Conservation (phyloP, 2,329 filamentous ascomycete species). For the Fusarium mangiferae region DNA sequence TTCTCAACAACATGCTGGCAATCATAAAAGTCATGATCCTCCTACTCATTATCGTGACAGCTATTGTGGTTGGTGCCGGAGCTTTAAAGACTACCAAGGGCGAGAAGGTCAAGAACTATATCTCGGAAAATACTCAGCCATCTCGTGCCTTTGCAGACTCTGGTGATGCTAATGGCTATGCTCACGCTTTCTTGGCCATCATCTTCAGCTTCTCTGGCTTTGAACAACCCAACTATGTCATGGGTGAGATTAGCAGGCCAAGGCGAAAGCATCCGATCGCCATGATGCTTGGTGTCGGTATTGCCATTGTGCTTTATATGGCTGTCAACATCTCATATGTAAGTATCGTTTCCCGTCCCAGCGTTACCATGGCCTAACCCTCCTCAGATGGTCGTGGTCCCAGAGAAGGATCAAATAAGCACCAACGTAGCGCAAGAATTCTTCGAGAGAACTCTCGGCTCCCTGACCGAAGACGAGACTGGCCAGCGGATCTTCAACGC, state of each 20-base stretch:
- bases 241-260: constrained; percentile 49
- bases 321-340: constrained; percentile 53
- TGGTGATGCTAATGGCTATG: constrained; percentile 46
- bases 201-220: constrained; percentile 54
- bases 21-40: constrained; percentile 60
- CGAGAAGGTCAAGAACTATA: constrained; percentile 36
- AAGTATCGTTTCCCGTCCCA: neutral
- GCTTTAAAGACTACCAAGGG: constrained; percentile 30
- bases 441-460: constrained; percentile 48
- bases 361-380: neutral
- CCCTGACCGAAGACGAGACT: constrained; percentile 41
- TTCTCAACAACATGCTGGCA: constrained; percentile 62
- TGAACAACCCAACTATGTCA: constrained; percentile 53
- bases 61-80: constrained; percentile 47
- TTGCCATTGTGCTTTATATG: constrained; percentile 49
- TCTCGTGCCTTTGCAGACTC: constrained; percentile 41
- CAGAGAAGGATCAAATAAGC: constrained; percentile 8
- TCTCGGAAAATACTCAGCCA: constrained; percentile 42
- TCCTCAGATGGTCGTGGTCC: constrained; percentile 52
- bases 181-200: constrained; percentile 56
- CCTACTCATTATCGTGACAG: constrained; percentile 53
- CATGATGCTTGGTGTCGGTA: constrained; percentile 45
- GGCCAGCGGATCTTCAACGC: constrained; percentile 56
- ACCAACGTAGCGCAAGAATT: constrained; percentile 47
- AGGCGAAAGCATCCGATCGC: constrained; percentile 48